Evolutionary conservation across 1,284 basidiomycete genomes (phyloP), one percentile per base, ranked within the genome.

Genomic region (Takashimella tepidaria): DNA sequence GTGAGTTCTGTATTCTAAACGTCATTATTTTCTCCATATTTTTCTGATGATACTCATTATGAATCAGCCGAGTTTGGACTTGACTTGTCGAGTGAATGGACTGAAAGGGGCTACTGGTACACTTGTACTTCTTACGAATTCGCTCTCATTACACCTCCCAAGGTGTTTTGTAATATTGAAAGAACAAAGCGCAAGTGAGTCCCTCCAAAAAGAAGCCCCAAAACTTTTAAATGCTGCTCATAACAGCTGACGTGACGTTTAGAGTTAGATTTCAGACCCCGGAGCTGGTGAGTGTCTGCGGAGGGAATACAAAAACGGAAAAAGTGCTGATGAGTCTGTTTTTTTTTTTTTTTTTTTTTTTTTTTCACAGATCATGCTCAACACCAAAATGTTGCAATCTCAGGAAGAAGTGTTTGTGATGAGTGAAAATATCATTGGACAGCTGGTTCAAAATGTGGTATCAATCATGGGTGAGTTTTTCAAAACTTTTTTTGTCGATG

Each of bases 401-500:
- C 61, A 70, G 41, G 53, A 71, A 51, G 70, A 75, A 57, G 61
- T 88, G 0, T 76, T 93, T 54, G 79, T 88, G 40, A 76, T 96
- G 48, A 92, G 91, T 62, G 84, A 90, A 54, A 83, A 83, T 82
- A 84, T 89, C 44, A 84, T 92, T 26, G 80, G 84, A 57, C 83
- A 85, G 20, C 76, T 93, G 21, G 81, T 87, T 0, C 73, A 77
- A 0, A 80, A 84, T 42, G 81, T 92, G 25, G 65, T 90, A 1
- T 75, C 76, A 0, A 79, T 88, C 55, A 81, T 88, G 21, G 84
- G 74, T 72, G 44, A 45, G 68, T 57, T 5, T 12, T 1, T 10
- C 13, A n/a, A 19, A 22, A 13, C 11, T 2, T 26, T 19, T 21
- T 19, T 13, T 10, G n/a, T n/a, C n/a, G n/a, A n/a, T n/a, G n/a